These are phyloP conservation scores for Mortierella antarctica DNA, from an alignment of 192 early-diverging fungal species.

Conservation along the genomic window DNA sequence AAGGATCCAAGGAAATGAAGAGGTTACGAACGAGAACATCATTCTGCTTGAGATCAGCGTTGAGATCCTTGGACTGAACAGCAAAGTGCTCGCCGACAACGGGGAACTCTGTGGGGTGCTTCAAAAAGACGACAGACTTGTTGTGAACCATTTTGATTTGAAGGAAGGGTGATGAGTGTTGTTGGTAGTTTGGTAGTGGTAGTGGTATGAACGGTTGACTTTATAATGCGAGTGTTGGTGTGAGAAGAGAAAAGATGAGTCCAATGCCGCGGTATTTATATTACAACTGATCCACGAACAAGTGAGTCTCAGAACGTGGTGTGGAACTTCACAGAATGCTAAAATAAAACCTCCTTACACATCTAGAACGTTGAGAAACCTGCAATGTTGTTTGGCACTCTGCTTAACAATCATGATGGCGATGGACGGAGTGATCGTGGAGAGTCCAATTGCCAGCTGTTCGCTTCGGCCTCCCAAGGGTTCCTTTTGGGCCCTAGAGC, in stretches of 20 bases:
- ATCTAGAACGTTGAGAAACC: too few species aligned
- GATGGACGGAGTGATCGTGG: too few species aligned
- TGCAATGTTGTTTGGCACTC: too few species aligned
- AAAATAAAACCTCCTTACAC: too few species aligned
- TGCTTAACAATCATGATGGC: too few species aligned
- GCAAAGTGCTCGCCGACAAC: conserved; percentile 62
- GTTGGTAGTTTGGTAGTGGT: neutral
- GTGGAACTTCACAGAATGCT: too few species aligned
- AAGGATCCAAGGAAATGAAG: conserved; percentile 82
- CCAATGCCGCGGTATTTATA: neutral
- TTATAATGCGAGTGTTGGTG: neutral
- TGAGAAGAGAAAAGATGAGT: neutral
- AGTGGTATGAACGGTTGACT: neutral
- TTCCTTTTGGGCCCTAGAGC: too few species aligned
- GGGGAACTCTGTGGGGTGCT: conserved; percentile 56
- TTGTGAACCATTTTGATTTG: conserved; percentile 57
- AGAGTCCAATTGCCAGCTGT: too few species aligned
- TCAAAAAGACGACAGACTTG: conserved; percentile 57
- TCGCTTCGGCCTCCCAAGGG: too few species aligned
- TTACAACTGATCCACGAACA: too few species aligned
- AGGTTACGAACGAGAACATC: conserved; percentile 72
- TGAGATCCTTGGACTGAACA: conserved; percentile 58
- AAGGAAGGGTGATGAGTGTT: neutral
- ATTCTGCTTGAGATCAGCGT: conserved; percentile 57
- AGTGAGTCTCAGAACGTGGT: too few species aligned